A percentile compares a stretch with the other conserved stretches of the same genome.
Evolutionary conservation across 495 filamentous ascomycete genomes (phyloP).

Genomic region (Neurospora hispaniola): DNA sequence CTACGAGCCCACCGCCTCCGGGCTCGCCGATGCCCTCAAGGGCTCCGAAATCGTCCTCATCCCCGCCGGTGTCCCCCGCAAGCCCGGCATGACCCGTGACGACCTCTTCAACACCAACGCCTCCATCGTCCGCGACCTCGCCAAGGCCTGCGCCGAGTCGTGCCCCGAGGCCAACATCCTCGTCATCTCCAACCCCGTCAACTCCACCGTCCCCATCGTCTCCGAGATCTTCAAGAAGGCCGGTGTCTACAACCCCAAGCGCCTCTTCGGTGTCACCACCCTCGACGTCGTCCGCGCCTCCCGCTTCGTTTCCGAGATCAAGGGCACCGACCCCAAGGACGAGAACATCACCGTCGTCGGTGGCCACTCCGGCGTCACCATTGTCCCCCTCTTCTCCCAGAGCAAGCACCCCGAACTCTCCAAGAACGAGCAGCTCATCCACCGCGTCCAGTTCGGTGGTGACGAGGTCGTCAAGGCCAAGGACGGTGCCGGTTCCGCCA

Average conservation of each 20-base stretch:
- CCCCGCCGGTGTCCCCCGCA: slow-evolving; percentile 95
- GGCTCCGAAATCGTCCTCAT: slow-evolving; percentile 91
- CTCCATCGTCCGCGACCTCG: slow-evolving; percentile 96
- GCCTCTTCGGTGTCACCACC: slow-evolving; percentile 97
- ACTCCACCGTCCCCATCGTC: slow-evolving; percentile 96
- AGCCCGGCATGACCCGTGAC: slow-evolving; percentile 99
- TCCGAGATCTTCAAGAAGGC: slow-evolving; percentile 91
- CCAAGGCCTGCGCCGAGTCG: slow-evolving; percentile 85
- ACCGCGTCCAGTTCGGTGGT: slow-evolving; percentile 98
- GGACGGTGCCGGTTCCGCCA: slow-evolving; percentile 95
- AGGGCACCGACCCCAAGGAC: slow-evolving; percentile 75
- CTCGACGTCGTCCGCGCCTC: slow-evolving; percentile 96
- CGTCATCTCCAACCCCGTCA: slow-evolving; percentile 97
- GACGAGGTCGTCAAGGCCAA: slow-evolving; percentile 99
- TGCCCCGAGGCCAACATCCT: slow-evolving; percentile 90
- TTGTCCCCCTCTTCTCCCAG: slow-evolving; percentile 94
- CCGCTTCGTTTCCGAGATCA: slow-evolving; percentile 90
- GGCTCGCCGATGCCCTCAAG: slow-evolving; percentile 67
- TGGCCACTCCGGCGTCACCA: slow-evolving; percentile 95
- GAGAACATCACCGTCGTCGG: slow-evolving; percentile 94
- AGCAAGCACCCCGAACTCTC: slow-evolving; percentile 74
- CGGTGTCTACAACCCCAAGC: slow-evolving; percentile 96
- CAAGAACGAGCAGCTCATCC: slow-evolving; percentile 66
- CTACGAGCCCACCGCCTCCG: slow-evolving; percentile 65
- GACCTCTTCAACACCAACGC: slow-evolving; percentile 99